Base-by-base conservation (phyloP, 192 early-diverging fungal species). In the Obelidium mucronatum region DNA sequence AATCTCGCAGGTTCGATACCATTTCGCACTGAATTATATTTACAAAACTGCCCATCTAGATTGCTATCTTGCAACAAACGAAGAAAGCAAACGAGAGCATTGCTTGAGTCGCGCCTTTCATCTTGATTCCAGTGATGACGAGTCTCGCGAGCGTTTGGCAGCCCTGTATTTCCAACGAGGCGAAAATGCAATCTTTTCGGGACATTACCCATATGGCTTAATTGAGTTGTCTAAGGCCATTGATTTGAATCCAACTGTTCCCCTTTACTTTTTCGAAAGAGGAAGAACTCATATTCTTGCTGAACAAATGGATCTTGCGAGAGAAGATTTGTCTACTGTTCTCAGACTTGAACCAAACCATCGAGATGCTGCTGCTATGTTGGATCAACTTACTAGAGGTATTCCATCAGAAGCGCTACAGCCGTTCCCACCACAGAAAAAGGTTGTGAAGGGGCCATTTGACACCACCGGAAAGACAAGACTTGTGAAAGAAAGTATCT, bases 1-100 rank as follows among this genome's bases (percentile, higher is more conserved):
- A 87, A 87, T 63, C 54, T 84, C 24, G 86, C 79, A n/a, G 80
- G 80, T 81, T 28, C 24, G 35, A 6, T 31, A 30, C 67, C 35
- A 37, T 28, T 2, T 28, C 4, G 1, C 62, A 26, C 40, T 11
- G 15, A 55, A 24, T 59, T 6, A 55, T 19, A 34, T 55, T 22
- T 13, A 19, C 42, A 42, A 75, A 34, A 61, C 56, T 19, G n/a
- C n/a, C n/a, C n/a, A n/a, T n/a, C n/a, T 67, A 80, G 83, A 84
- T 44, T 81, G 78, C 66, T 68, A 78, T 54, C 44, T 59, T 3
- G 40, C 40, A 2, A 2, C 74, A 28, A 24, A 72, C 4, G 37
- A 84, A 28, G 37, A 76, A 2, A 19, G 39, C 15, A 26, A 54
- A 2, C 36, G 34, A 19, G 63, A 82, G 24, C 72, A 40, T 1